Evolutionary conservation across 352 stramenopile genomes (phyloP).

Genomic region (Phytopythium oedochilum): DNA sequence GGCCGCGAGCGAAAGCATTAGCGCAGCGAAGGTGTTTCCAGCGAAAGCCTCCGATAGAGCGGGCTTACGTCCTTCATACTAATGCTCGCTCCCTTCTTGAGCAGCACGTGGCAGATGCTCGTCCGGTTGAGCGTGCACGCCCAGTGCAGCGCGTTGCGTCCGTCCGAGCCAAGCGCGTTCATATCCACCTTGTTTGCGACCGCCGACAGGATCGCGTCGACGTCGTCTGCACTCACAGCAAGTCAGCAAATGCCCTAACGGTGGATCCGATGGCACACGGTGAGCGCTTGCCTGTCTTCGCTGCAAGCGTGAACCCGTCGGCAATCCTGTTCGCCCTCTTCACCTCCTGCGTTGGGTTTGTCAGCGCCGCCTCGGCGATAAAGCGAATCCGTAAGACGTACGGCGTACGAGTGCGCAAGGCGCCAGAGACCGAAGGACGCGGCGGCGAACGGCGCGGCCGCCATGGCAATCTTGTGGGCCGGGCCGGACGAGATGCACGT

Average conservation of each 20-base stretch:
- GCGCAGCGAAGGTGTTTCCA: too few relatives aligned
- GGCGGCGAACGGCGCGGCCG: constrained; percentile 32
- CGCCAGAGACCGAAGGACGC: constrained; percentile 56
- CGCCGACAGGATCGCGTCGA: constrained; percentile 61
- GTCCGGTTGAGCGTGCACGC: constrained; percentile 69
- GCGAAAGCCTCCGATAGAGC: background rate
- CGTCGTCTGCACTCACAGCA: constrained; percentile 55
- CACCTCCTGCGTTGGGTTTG: constrained; percentile 20
- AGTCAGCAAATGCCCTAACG: too few relatives aligned
- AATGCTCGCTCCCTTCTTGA: constrained; percentile 75
- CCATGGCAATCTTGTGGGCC: constrained; percentile 33
- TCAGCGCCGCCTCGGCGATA: background rate
- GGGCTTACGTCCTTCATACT: constrained; percentile 66
- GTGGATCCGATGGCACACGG: too few relatives aligned
- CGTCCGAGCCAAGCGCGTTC: constrained; percentile 63
- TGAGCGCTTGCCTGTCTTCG: constrained; percentile 57
- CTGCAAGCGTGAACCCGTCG: constrained; percentile 67
- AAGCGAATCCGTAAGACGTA: constrained; percentile 13
- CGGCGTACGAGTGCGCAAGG: constrained; percentile 53
- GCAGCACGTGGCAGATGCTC: constrained; percentile 74
- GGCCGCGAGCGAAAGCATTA: too few relatives aligned
- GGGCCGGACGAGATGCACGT: constrained; percentile 41
- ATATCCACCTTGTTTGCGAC: constrained; percentile 78
- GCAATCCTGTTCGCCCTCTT: constrained; percentile 36
- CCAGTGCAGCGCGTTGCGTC: constrained; percentile 79